phyloP scores from a whole-genome alignment of 257 asterid genomes.

The Parsonsia alboflavescens region DNA sequence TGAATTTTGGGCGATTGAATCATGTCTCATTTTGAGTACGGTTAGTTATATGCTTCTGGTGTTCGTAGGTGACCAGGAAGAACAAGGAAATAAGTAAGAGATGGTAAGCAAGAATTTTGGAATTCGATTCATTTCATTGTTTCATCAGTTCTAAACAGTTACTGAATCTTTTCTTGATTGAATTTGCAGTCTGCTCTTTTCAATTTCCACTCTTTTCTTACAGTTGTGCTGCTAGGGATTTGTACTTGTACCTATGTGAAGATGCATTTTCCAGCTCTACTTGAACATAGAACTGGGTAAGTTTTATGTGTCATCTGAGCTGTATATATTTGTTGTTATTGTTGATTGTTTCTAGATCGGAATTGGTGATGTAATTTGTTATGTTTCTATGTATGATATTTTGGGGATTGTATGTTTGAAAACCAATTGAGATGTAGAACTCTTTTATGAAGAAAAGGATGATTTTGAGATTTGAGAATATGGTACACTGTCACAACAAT shows the following conservation, averaged over 20 bases:
- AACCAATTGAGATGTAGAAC: not conserved
- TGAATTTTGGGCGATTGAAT: not conserved
- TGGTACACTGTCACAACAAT: not conserved
- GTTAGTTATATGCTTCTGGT: not conserved
- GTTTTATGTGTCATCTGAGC: conserved; percentile 8
- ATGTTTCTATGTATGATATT: not conserved
- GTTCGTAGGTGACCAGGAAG: not conserved
- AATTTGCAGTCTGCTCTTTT: conserved; percentile 69
- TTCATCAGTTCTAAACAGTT: not conserved
- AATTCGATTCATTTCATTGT: not conserved
- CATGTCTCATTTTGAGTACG: not conserved
- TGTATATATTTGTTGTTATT: not conserved
- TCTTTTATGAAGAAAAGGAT: not conserved
- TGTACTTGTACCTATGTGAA: conserved; percentile 89
- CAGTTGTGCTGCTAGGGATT: conserved; percentile 79
- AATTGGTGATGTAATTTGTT: not conserved
- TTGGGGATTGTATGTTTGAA: not conserved
- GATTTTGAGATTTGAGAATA: not conserved
- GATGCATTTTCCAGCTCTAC: conserved; percentile 88
- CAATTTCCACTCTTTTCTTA: conserved; percentile 92
- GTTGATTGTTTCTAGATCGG: not conserved
- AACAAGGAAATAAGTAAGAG: not conserved
- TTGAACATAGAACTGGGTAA: conserved; percentile 90
- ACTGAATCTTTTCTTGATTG: conserved; percentile 1
- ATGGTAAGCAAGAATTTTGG: not conserved